A percentile compares a stretch with the other conserved stretches of the same genome.
Evolutionary conservation across 2,329 filamentous ascomycete species (phyloP).

Genomic region (Penicillium sp.): DNA sequence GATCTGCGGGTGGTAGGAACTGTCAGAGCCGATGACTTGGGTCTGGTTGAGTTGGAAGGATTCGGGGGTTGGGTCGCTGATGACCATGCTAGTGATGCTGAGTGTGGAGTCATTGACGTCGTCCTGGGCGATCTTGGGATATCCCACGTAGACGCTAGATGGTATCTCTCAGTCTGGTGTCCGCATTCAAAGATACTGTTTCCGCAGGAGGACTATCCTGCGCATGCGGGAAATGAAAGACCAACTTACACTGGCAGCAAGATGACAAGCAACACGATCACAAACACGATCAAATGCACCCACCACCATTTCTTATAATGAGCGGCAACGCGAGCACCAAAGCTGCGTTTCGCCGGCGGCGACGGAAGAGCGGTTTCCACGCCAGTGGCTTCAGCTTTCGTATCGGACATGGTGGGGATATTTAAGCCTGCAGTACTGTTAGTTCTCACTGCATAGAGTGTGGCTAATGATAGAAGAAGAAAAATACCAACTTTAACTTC

Average conservation of each 20-base stretch:
- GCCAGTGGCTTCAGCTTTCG: constrained; percentile 26
- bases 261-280: constrained; percentile 57
- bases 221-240: too few relatives aligned
- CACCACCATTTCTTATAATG: constrained; percentile 58
- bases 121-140: constrained; percentile 61
- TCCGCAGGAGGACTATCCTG: too few relatives aligned
- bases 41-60: constrained; percentile 55
- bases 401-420: constrained; percentile 20
- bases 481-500: background rate
- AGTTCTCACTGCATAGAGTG: too few relatives aligned
- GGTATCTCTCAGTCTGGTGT: too few relatives aligned
- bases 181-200: too few relatives aligned
- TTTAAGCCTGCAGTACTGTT: constrained; percentile 3
- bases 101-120: constrained; percentile 59
- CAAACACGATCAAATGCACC: constrained; percentile 56
- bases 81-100: constrained; percentile 54
- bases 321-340: constrained; percentile 30
- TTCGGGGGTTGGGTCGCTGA: constrained; percentile 55
- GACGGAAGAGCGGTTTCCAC: constrained; percentile 19
- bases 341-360: constrained; percentile 25
- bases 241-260: constrained; percentile 60
- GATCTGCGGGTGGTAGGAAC: constrained; percentile 58
- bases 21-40: constrained; percentile 53
- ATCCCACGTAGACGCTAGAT: constrained; percentile 59
- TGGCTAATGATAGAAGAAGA: constrained; percentile 10